These are phyloP conservation scores for Taphrina deformans DNA, from an alignment of 1,139 yeast species.

Conservation along the genomic window DNA sequence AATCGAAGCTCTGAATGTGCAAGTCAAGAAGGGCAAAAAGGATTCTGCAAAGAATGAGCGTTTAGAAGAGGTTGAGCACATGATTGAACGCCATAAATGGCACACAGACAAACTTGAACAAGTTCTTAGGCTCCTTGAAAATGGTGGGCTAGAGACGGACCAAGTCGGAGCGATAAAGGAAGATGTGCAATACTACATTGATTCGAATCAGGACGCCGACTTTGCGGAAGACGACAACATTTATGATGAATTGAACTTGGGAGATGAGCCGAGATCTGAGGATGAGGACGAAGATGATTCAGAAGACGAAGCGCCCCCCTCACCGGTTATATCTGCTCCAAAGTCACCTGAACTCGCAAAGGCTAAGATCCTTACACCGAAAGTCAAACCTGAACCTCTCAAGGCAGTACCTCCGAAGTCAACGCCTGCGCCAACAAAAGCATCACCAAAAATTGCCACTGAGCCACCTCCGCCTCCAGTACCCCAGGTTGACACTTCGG, in stretches of 20 bases:
- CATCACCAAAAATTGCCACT: not conserved
- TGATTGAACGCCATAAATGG: slow-evolving; percentile 72
- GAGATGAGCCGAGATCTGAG: slow-evolving; percentile 52
- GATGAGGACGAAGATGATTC: slow-evolving; percentile 38
- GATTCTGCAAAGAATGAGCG: slow-evolving; percentile 57
- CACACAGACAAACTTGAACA: slow-evolving; percentile 78
- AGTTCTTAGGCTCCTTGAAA: slow-evolving; percentile 74
- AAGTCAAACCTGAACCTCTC: slow-evolving; percentile 4
- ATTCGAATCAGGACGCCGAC: slow-evolving; percentile 92
- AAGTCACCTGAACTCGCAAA: slow-evolving; percentile 26
- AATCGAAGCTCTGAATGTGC: slow-evolving; percentile 58
- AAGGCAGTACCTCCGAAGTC: slow-evolving; percentile 2
- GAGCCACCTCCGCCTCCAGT: slow-evolving; percentile 74
- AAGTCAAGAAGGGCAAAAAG: slow-evolving; percentile 60
- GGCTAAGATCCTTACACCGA: slow-evolving; percentile 9
- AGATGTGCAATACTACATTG: slow-evolving; percentile 90
- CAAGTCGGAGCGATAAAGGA: slow-evolving; percentile 78
- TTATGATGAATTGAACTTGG: slow-evolving; percentile 81
- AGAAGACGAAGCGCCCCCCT: slow-evolving; percentile 27
- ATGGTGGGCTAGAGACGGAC: slow-evolving; percentile 80
- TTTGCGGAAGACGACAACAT: slow-evolving; percentile 93
- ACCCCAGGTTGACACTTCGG: slow-evolving; percentile 47
- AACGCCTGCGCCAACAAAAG: slow-evolving; percentile 5
- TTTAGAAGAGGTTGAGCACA: slow-evolving; percentile 62
- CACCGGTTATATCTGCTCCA: slow-evolving; percentile 10